These are phyloP conservation scores for Aureoboletus auriporus DNA, from an alignment of 768 basidiomycete genomes.

Conservation along the genomic window DNA sequence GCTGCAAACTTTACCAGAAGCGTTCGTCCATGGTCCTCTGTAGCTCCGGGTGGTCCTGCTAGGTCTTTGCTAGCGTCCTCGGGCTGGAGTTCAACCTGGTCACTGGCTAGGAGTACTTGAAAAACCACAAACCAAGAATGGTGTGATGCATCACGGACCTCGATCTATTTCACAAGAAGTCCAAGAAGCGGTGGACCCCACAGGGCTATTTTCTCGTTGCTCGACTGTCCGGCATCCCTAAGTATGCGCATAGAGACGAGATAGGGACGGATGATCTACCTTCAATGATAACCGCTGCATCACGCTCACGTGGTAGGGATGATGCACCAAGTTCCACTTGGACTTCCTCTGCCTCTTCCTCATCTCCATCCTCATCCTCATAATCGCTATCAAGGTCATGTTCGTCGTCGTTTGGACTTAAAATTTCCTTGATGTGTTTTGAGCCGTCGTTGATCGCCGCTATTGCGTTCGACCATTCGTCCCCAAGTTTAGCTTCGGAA, in stretches of 20 bases:
- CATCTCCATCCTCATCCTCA: constrained; percentile 19
- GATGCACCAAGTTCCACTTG: background rate
- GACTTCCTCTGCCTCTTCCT: too few species aligned
- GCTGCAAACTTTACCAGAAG: constrained; percentile 8
- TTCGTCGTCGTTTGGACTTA: constrained; percentile 9
- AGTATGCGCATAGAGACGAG: background rate
- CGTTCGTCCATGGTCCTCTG: background rate
- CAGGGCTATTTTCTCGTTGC: background rate
- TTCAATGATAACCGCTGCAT: background rate
- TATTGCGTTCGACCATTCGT: constrained; percentile 9
- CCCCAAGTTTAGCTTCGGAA: constrained; percentile 7
- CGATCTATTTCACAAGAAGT: constrained; percentile 9
- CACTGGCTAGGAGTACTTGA: constrained; percentile 9
- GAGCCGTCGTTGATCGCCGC: background rate
- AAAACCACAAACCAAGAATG: background rate
- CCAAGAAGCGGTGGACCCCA: background rate
- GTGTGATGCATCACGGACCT: background rate
- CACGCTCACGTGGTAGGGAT: background rate
- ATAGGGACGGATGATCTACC: background rate
- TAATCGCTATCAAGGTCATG: constrained; percentile 24
- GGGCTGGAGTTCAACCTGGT: background rate
- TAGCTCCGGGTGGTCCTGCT: background rate
- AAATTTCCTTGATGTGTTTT: constrained; percentile 2
- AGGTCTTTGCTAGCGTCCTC: constrained; percentile 7
- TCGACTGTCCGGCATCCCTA: background rate